Evolutionary conservation across 345 rosid genomes (phyloP).

Genomic region (Isatis tinctoria): DNA sequence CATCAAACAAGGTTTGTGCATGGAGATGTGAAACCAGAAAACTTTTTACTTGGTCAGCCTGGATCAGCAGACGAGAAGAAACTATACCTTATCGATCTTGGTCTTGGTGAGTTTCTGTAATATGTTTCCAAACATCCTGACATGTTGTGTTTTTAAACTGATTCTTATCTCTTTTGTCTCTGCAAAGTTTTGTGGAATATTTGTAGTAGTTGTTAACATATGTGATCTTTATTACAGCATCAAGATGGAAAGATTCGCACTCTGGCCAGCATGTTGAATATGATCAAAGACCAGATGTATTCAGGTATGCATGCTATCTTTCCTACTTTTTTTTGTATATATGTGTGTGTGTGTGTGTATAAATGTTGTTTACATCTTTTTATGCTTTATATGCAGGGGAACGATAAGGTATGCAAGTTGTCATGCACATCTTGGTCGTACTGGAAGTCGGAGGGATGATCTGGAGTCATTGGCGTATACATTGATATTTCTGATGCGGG

Average conservation of each 20-base stretch:
- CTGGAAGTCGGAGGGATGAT: slow-evolving; percentile 92
- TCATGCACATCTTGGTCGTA: slow-evolving; percentile 95
- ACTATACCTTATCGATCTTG: slow-evolving; percentile 87
- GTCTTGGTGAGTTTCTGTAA: slow-evolving; percentile 57
- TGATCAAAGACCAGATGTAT: slow-evolving; percentile 95
- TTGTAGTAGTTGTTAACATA: background rate
- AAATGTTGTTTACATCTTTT: background rate
- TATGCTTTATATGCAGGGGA: slow-evolving; percentile 55
- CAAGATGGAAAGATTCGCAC: slow-evolving; percentile 79
- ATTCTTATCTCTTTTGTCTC: background rate
- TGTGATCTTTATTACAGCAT: slow-evolving; percentile 49
- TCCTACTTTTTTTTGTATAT: background rate
- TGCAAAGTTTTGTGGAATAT: slow-evolving; percentile 2
- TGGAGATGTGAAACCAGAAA: slow-evolving; percentile 96
- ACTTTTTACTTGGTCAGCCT: slow-evolving; percentile 85
- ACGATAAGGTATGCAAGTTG: slow-evolving; percentile 94
- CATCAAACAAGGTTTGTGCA: slow-evolving; percentile 69
- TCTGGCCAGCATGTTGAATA: slow-evolving; percentile 86
- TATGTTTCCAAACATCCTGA: background rate
- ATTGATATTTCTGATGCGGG: slow-evolving; percentile 79
- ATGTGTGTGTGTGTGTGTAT: background rate
- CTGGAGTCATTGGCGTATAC: slow-evolving; percentile 97
- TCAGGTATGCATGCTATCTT: slow-evolving; percentile 46
- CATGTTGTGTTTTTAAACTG: background rate
- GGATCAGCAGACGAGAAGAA: slow-evolving; percentile 84